These are phyloP conservation scores for Pisolithus orientalis DNA, from an alignment of 768 basidiomycete genomes.

Conservation along the genomic window DNA sequence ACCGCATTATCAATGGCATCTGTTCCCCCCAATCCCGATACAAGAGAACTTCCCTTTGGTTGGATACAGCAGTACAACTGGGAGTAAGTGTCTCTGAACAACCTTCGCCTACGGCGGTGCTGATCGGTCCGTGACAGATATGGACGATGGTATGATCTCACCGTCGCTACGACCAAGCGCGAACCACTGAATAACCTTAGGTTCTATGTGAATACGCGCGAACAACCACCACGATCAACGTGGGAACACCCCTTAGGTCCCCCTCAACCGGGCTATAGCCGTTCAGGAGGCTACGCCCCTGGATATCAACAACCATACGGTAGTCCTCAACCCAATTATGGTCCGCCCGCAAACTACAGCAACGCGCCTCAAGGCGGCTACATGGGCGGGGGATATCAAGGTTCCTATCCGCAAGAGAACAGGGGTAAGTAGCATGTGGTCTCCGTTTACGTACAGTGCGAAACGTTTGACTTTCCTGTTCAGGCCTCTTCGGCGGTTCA, in stretches of 20 bases:
- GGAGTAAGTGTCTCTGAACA: conserved; percentile 41
- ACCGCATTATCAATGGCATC: conserved; percentile 30
- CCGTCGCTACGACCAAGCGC: not conserved
- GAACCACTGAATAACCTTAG: conserved; percentile 29
- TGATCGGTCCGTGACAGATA: conserved; percentile 37
- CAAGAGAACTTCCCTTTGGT: conserved; percentile 55
- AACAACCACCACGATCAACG: conserved; percentile 54
- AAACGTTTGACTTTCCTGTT: conserved; percentile 1
- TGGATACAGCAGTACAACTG: conserved; percentile 65
- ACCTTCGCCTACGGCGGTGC: not conserved
- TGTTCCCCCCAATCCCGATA: conserved; percentile 48
- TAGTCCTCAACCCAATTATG: too few species aligned
- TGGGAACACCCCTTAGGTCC: conserved; percentile 70
- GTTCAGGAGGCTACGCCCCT: conserved; percentile 20
- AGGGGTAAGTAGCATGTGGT: conserved; percentile 15
- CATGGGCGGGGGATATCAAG: conserved; percentile 9
- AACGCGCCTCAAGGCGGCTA: conserved; percentile 14
- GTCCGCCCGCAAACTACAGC: conserved; percentile 15
- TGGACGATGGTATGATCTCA: conserved; percentile 49
- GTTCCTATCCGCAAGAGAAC: conserved; percentile 11
- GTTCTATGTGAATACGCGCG: conserved; percentile 71
- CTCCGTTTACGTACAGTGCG: not conserved
- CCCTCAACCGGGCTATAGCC: conserved; percentile 37
- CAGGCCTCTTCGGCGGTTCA: conserved; percentile 29
- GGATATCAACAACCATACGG: conserved; percentile 7